Conservation (phyloP, 805 yeast genomes). For the Zygoascus tannicola region DNA sequence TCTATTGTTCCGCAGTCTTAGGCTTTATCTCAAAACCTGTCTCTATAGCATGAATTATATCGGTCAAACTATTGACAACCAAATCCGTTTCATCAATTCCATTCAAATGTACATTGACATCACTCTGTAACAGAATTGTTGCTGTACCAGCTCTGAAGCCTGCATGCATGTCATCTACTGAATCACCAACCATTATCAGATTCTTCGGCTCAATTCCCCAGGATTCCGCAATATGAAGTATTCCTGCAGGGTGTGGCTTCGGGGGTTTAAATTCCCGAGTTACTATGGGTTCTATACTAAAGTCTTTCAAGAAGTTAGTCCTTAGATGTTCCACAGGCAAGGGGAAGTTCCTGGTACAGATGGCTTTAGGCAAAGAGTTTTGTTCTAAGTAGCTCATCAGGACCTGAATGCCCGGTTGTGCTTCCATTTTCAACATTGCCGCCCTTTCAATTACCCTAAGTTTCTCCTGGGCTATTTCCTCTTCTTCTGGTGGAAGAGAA, state of each 20-base stretch:
- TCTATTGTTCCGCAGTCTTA: neutral
- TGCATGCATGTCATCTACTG: constrained; percentile 57
- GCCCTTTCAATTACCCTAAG: constrained; percentile 46
- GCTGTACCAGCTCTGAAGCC: constrained; percentile 56
- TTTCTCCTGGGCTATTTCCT: constrained; percentile 36
- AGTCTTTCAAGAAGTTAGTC: constrained; percentile 34
- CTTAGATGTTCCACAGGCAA: constrained; percentile 48
- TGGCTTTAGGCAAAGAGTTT: constrained; percentile 37
- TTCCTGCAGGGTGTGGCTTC: constrained; percentile 58
- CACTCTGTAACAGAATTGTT: constrained; percentile 45
- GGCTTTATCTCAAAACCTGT: constrained; percentile 27
- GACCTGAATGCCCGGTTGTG: constrained; percentile 38
- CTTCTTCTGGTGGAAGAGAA: constrained; percentile 33
- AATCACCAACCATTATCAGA: constrained; percentile 65
- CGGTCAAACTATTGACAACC: constrained; percentile 30
- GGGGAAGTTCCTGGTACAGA: constrained; percentile 53
- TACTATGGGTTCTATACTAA: constrained; percentile 40
- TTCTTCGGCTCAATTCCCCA: constrained; percentile 40
- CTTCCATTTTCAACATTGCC: constrained; percentile 51
- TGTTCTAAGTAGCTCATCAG: constrained; percentile 31
- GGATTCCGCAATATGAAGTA: constrained; percentile 42
- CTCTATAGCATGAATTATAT: constrained; percentile 31
- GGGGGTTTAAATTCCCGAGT: constrained; percentile 61
- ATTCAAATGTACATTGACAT: constrained; percentile 39
- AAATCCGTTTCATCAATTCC: constrained; percentile 30